phyloP scores from a whole-genome alignment of 306 rosid species.

The Rosa multiflora region DNA sequence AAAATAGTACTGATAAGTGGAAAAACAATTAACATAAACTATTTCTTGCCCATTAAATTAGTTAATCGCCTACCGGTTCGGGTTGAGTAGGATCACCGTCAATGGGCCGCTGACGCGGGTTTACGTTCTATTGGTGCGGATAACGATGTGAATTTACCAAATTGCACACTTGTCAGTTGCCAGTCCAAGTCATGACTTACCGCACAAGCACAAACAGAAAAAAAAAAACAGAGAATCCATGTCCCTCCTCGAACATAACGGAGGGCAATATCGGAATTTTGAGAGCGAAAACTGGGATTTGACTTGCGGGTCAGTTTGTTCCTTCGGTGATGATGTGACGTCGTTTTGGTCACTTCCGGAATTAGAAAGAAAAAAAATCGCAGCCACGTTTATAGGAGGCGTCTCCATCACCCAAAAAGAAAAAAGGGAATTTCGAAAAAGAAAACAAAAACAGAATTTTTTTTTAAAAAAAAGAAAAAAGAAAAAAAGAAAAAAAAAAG shows the following conservation, averaged over 20 bases:
- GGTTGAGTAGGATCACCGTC: neutral
- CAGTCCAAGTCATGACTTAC: neutral
- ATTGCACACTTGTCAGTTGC: neutral
- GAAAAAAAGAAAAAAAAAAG: neutral
- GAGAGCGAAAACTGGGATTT: neutral
- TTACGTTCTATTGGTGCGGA: neutral
- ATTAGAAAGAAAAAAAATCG: neutral
- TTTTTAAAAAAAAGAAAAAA: neutral
- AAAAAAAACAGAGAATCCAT: neutral
- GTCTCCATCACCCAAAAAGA: slow-evolving; percentile 38
- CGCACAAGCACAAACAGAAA: neutral
- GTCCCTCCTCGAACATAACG: neutral
- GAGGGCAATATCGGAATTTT: neutral
- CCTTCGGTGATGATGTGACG: neutral
- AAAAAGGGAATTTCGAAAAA: neutral
- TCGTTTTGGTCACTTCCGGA: neutral
- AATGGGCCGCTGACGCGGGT: neutral
- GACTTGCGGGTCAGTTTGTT: neutral
- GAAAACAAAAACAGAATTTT: too few species aligned
- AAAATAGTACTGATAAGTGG: neutral
- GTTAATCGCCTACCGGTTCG: neutral
- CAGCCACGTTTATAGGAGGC: slow-evolving; percentile 28
- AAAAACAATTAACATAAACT: neutral
- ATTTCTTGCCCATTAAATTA: neutral
- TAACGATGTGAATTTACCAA: neutral